phyloP scores from a whole-genome alignment of 495 filamentous ascomycete species.

The Annulohypoxylon bovei region DNA sequence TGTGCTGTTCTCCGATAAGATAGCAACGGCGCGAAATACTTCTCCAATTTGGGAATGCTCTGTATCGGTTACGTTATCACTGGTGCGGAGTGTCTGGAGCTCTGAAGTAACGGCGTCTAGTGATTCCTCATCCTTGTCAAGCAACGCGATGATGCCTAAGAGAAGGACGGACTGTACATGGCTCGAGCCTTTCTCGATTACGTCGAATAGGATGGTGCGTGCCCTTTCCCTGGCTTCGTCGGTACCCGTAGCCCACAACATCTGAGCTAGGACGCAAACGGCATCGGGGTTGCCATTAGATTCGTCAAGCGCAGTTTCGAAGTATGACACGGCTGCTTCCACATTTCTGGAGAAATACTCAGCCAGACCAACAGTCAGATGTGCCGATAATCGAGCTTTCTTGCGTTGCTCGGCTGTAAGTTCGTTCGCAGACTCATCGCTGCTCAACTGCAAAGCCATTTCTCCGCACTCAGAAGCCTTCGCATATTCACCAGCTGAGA shows the following conservation, averaged over 20 bases:
- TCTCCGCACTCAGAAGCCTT: constrained; percentile 78
- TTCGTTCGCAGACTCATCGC: constrained; percentile 65
- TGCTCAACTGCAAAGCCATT: constrained; percentile 75
- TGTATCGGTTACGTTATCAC: constrained; percentile 57
- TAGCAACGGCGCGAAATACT: constrained; percentile 55
- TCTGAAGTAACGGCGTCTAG: constrained; percentile 84
- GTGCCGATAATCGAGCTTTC: constrained; percentile 80
- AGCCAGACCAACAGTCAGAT: constrained; percentile 85
- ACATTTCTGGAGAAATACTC: constrained; percentile 73
- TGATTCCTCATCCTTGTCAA: constrained; percentile 81
- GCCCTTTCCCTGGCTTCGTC: constrained; percentile 78
- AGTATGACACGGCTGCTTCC: constrained; percentile 76
- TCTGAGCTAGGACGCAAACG: constrained; percentile 85
- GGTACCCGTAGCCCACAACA: constrained; percentile 90
- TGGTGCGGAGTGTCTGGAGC: constrained; percentile 73
- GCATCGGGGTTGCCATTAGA: constrained; percentile 82
- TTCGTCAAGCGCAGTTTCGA: constrained; percentile 83
- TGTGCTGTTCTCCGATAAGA: constrained; percentile 44
- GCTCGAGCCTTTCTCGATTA: constrained; percentile 73
- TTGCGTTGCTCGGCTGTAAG: constrained; percentile 62
- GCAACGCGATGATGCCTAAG: constrained; percentile 80
- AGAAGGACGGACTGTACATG: constrained; percentile 82
- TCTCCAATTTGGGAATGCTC: constrained; percentile 61
- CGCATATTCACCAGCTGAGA: constrained; percentile 71
- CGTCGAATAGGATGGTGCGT: constrained; percentile 79